A percentile compares a stretch with the other conserved stretches of the same genome.
phyloP scores from a whole-genome alignment of 305 asterid species.

The Fraxinus sp. region DNA sequence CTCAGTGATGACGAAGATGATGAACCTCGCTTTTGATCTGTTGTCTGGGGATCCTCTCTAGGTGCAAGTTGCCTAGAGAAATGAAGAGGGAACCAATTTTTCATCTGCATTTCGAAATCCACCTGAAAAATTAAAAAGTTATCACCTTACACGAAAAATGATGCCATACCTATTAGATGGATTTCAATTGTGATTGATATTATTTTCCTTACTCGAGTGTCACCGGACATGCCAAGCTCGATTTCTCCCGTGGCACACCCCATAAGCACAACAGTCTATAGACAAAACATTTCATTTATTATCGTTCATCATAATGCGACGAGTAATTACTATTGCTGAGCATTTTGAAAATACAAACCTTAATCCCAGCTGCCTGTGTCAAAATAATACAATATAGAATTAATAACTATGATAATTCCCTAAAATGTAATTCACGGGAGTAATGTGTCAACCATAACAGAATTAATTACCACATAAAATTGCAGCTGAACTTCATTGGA shows the following conservation, averaged over 20 bases:
- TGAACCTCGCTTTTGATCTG: conserved; percentile 35
- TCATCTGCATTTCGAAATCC: conserved; percentile 53
- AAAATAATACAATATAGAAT: not conserved
- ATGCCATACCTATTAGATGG: not conserved
- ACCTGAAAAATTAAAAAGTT: conserved; percentile 27
- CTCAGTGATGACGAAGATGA: conserved; percentile 60
- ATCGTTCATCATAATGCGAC: not conserved
- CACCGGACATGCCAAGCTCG: conserved; percentile 60
- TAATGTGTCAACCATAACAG: not conserved
- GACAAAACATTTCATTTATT: not conserved
- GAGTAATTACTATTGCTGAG: not conserved
- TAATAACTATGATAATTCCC: not conserved
- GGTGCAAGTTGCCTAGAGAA: conserved; percentile 30
- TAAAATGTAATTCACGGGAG: not conserved
- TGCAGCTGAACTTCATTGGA: conserved; percentile 50
- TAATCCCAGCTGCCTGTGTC: conserved; percentile 74
- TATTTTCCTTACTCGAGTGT: conserved; percentile 39
- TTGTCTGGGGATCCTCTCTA: conserved; percentile 16
- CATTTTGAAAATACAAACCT: conserved; percentile 40
- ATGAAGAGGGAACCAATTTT: conserved; percentile 33
- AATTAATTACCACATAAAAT: conserved; percentile 53
- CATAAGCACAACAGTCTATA: conserved; percentile 60
- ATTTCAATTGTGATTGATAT: too few species aligned
- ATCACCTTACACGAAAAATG: not conserved
- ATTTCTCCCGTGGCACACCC: conserved; percentile 75